Conservation (phyloP, 345 rosid genomes). For the Citrus maxima region DNA sequence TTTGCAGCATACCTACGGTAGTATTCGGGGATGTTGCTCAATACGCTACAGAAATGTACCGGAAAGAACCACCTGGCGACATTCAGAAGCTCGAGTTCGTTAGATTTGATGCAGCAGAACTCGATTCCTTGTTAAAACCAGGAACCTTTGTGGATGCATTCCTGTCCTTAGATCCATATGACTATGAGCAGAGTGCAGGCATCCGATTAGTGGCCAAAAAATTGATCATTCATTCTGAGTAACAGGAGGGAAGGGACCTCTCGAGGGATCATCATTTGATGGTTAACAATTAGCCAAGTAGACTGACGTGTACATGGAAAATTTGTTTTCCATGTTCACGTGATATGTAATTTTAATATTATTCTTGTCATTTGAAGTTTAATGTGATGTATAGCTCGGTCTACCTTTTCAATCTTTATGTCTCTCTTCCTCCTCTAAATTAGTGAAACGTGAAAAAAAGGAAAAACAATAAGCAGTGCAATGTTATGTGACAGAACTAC, state of each 20-base stretch:
- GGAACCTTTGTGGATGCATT: constrained; percentile 59
- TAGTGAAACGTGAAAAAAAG: no score
- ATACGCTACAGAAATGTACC: constrained; percentile 55
- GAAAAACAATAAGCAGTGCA: no score
- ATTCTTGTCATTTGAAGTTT: no score
- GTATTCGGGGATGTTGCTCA: constrained; percentile 38
- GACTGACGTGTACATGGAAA: no score
- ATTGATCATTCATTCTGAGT: constrained; percentile 39
- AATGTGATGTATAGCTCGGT: no score
- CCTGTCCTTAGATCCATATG: constrained; percentile 65
- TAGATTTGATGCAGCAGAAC: constrained; percentile 46
- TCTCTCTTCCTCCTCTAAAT: no score
- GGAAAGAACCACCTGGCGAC: constrained; percentile 53
- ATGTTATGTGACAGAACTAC: no score
- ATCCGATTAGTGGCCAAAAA: constrained; percentile 63
- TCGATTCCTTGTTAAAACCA: constrained; percentile 32
- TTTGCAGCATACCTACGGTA: constrained; percentile 56
- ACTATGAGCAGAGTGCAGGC: constrained; percentile 68
- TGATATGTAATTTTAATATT: no score
- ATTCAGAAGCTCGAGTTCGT: constrained; percentile 47
- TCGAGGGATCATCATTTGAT: neutral
- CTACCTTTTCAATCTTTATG: no score
- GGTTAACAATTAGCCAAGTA: neutral
- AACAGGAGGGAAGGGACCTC: neutral
- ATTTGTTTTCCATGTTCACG: no score